Conservation (phyloP, 2,329 filamentous ascomycete species). For the Dactylellina parvicollis region DNA sequence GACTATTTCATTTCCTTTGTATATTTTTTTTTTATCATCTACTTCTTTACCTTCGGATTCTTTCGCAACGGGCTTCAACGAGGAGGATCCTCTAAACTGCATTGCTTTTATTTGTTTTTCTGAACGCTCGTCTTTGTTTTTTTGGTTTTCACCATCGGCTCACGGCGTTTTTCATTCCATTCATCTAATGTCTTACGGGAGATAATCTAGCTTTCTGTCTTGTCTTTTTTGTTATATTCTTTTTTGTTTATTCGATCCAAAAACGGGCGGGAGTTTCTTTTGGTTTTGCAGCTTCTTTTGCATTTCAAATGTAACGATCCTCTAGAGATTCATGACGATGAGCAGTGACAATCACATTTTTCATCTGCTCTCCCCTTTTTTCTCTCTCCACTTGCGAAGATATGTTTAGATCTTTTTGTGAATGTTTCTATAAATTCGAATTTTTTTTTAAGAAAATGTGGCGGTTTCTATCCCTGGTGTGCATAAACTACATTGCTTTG, state of each 20-base stretch:
- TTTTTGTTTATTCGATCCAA: slow-evolving; percentile 13
- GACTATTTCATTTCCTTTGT: slow-evolving; percentile 49
- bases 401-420: too few relatives aligned
- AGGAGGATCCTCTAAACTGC: slow-evolving; percentile 39
- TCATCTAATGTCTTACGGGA: not conserved
- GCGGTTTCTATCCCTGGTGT: too few relatives aligned
- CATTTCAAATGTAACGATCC: slow-evolving; percentile 29
- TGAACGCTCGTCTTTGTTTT: slow-evolving; percentile 10
- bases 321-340: slow-evolving; percentile 31
- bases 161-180: slow-evolving; percentile 29
- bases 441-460: too few relatives aligned
- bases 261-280: slow-evolving; percentile 40
- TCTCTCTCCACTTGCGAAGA: too few relatives aligned
- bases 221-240: slow-evolving; percentile 2
- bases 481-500: not conserved
- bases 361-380: not conserved
- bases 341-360: not conserved
- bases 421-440: too few relatives aligned
- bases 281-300: slow-evolving; percentile 7
- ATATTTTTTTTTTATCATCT: slow-evolving; percentile 32
- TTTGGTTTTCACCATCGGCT: slow-evolving; percentile 22
- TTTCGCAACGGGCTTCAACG: slow-evolving; percentile 3
- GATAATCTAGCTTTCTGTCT: not conserved
- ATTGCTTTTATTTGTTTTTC: slow-evolving; percentile 18
- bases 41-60: slow-evolving; percentile 11